Percentiles rank a stretch among this genome's conserved stretches.
phyloP scores from a whole-genome alignment of 2,329 filamentous ascomycete species.

The Aspergillus fischeri region DNA sequence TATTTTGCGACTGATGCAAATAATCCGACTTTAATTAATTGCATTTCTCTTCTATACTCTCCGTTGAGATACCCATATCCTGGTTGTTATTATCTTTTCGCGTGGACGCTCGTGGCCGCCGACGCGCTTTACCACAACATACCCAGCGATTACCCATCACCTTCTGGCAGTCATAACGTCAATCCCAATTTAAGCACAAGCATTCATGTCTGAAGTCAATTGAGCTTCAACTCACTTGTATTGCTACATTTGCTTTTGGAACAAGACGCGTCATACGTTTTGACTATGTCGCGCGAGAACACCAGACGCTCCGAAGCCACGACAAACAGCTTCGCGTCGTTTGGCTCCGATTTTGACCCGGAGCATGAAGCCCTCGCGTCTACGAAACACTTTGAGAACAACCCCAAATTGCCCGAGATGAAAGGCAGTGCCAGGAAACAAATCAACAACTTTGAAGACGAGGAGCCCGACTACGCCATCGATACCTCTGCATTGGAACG shows the following conservation, averaged over 20 bases:
- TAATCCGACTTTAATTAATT: not conserved
- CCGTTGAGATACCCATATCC: not conserved
- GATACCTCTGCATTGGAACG: constrained; percentile 44
- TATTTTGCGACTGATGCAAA: not conserved
- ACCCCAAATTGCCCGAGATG: constrained; percentile 23
- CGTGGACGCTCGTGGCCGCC: not conserved
- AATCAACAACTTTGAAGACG: constrained; percentile 13
- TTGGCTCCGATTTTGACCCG: constrained; percentile 39
- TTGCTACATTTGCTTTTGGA: not conserved
- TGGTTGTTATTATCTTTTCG: not conserved
- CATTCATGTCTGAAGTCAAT: not conserved
- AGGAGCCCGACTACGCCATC: constrained; percentile 42
- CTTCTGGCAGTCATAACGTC: not conserved
- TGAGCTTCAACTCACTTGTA: not conserved
- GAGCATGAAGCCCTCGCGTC: constrained; percentile 42
- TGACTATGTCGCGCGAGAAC: constrained; percentile 19
- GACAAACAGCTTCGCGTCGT: constrained; percentile 27
- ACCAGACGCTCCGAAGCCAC: constrained; percentile 8
- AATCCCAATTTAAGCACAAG: not conserved
- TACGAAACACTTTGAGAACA: constrained; percentile 32
- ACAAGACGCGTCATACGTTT: constrained; percentile 3
- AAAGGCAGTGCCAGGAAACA: constrained; percentile 15
- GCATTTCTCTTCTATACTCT: not conserved
- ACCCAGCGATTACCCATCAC: not conserved
- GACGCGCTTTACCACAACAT: not conserved